Base-by-base conservation (phyloP, 179 eudicot genomes). In the Beta lomatogona region DNA sequence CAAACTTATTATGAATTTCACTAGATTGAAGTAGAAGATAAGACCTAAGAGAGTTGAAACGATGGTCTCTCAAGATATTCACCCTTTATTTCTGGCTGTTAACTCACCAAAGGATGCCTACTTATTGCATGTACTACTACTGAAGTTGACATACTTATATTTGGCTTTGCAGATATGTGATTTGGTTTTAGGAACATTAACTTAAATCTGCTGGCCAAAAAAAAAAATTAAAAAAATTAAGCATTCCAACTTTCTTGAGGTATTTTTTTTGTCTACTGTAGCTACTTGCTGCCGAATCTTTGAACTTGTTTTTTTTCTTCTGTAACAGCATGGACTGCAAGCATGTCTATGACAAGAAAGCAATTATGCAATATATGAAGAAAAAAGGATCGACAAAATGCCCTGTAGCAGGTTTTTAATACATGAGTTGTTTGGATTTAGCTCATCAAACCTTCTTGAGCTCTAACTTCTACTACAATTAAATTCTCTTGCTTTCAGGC, bases 311-410 rank as follows among this genome's bases (percentile, higher is more conserved):
- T 64, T 18, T 18, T 60, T 8, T 72, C 44, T 8, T 13, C 31
- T 81, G 70, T 71, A 79, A 52, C 88, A 95, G 97, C 77, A 77
- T 87, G 97, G 97, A 90, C 86, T 95, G 99, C 95, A 95, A 91
- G 89, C 99, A 95, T 83, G 79, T 95, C 79, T 95, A 89, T 83
- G 99, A 92, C 71, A 88, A 89, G 89, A 57, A 80, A 79, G 87
- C 93, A 73, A 88, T 95, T 75, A 64, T 88, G 86, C 89, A 66
- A 9, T 79, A 83, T 75, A 81, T 95, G 41, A 90, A 70, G 86
- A 55, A 83, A 81, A 83, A 81, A 79, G 54, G 78, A 63, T 78
- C 74, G 1, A 73, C 81, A 28, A 73, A 81, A 81, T 95, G 99
- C 83, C 99, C 98, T 14, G 85, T 92, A 66, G 86, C 98, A 84